phyloP scores from a whole-genome alignment of 805 yeast species.

The Barnettozyma botsteinii region DNA sequence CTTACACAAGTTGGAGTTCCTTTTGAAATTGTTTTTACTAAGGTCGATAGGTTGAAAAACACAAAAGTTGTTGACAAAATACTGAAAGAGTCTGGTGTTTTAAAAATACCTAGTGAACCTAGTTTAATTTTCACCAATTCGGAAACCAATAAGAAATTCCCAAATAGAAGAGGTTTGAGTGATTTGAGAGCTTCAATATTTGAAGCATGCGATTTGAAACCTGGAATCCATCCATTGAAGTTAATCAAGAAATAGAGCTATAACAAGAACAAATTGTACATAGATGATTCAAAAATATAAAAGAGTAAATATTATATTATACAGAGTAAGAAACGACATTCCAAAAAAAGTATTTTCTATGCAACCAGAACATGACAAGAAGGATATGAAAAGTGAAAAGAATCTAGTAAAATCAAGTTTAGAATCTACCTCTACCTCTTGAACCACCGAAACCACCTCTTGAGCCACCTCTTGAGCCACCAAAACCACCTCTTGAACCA shows the following conservation, averaged over 20 bases:
- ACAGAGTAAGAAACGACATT: constrained; percentile 1
- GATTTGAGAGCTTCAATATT: constrained; percentile 46
- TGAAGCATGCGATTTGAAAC: constrained; percentile 43
- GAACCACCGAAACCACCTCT: constrained; percentile 33
- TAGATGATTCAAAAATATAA: constrained; percentile 1
- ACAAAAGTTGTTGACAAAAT: constrained; percentile 34
- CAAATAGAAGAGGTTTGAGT: constrained; percentile 46
- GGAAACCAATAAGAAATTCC: constrained; percentile 27
- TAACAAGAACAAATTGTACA: neutral
- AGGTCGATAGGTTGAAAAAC: constrained; percentile 52
- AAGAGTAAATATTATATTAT: constrained; percentile 3
- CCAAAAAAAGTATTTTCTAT: neutral
- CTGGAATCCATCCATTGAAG: constrained; percentile 22
- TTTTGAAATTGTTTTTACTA: constrained; percentile 72
- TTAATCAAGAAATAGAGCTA: constrained; percentile 9
- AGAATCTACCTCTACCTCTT: constrained; percentile 27
- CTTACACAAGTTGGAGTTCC: constrained; percentile 52
- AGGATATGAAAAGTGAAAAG: neutral
- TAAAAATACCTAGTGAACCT: constrained; percentile 38
- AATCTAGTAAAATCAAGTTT: constrained; percentile 1
- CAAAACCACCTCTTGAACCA: constrained; percentile 31
- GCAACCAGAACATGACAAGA: constrained; percentile 1
- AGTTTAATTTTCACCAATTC: constrained; percentile 48
- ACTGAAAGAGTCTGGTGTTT: constrained; percentile 33
- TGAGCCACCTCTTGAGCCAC: constrained; percentile 29